These are phyloP conservation scores for Taphrina confusa DNA, from an alignment of 1,139 yeast genomes.

Conservation along the genomic window DNA sequence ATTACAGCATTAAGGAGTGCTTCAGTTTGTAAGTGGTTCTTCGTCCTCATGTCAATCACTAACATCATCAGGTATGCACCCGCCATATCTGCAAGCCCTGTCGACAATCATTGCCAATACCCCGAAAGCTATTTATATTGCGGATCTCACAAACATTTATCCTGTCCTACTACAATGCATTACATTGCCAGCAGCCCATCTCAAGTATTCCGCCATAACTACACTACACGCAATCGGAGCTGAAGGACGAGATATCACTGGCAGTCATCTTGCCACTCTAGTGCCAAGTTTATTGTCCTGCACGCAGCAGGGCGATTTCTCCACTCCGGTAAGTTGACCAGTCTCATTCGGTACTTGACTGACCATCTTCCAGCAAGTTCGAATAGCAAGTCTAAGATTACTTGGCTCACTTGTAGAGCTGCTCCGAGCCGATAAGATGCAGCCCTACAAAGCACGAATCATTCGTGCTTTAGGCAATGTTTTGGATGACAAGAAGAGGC, in stretches of 20 bases:
- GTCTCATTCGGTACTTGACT: constrained; percentile 21
- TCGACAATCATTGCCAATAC: constrained; percentile 68
- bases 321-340: constrained; percentile 10
- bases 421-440: constrained; percentile 51
- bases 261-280: constrained; percentile 58
- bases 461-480: constrained; percentile 55
- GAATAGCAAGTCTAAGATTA: constrained; percentile 60
- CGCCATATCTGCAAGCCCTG: constrained; percentile 63
- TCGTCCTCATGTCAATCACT: background rate
- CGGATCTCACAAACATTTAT: constrained; percentile 63
- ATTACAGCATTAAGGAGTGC: constrained; percentile 43
- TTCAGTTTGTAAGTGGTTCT: background rate
- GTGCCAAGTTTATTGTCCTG: constrained; percentile 57
- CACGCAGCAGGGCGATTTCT: constrained; percentile 28
- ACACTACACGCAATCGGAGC: constrained; percentile 53
- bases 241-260: constrained; percentile 56
- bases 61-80: constrained; percentile 42
- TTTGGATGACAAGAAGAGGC: constrained; percentile 74
- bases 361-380: constrained; percentile 53
- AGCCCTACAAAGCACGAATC: constrained; percentile 57
- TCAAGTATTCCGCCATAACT: constrained; percentile 60
- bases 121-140: constrained; percentile 60
- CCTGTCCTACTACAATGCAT: constrained; percentile 74
- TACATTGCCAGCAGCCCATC: constrained; percentile 53
- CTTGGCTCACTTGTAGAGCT: constrained; percentile 53